phyloP scores from a whole-genome alignment of 1,284 basidiomycete genomes.

The Stygiomarasmius scandens region DNA sequence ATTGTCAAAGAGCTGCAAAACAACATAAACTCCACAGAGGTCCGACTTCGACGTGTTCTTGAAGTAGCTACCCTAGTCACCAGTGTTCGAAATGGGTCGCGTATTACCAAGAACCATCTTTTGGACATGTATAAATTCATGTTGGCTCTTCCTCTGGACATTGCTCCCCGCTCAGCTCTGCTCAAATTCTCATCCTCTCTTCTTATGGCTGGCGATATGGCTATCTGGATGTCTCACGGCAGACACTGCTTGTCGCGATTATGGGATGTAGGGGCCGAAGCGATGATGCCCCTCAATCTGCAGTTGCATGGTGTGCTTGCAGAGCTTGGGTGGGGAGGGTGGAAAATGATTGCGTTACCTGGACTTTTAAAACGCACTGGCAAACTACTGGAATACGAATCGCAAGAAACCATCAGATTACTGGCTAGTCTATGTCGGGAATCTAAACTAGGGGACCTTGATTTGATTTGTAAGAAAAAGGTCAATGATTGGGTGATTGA shows the following conservation, averaged over 20 bases:
- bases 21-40: slow-evolving; percentile 24
- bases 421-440: slow-evolving; percentile 49
- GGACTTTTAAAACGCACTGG: slow-evolving; percentile 53
- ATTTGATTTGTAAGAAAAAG: slow-evolving; percentile 58
- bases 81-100: slow-evolving; percentile 14
- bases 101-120: slow-evolving; percentile 50
- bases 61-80: slow-evolving; percentile 15
- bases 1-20: slow-evolving; percentile 40
- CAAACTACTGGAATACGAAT: slow-evolving; percentile 45
- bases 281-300: slow-evolving; percentile 42
- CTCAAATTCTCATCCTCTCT: slow-evolving; percentile 54
- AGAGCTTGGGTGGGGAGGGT: slow-evolving; percentile 71
- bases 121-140: slow-evolving; percentile 48
- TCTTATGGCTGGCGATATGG: slow-evolving; percentile 63
- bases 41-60: slow-evolving; percentile 18
- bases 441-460: slow-evolving; percentile 55
- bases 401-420: slow-evolving; percentile 47
- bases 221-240: slow-evolving; percentile 63
- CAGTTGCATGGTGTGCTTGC: slow-evolving; percentile 60
- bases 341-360: slow-evolving; percentile 67
- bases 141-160: slow-evolving; percentile 39
- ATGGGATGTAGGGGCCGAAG: slow-evolving; percentile 32
- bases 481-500: slow-evolving; percentile 48
- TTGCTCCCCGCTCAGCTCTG: slow-evolving; percentile 41
- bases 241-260: slow-evolving; percentile 59